Evolutionary conservation across 257 asterid species (phyloP), one percentile per base, ranked within the genome.

Genomic region (Fraxinus excelsior): DNA sequence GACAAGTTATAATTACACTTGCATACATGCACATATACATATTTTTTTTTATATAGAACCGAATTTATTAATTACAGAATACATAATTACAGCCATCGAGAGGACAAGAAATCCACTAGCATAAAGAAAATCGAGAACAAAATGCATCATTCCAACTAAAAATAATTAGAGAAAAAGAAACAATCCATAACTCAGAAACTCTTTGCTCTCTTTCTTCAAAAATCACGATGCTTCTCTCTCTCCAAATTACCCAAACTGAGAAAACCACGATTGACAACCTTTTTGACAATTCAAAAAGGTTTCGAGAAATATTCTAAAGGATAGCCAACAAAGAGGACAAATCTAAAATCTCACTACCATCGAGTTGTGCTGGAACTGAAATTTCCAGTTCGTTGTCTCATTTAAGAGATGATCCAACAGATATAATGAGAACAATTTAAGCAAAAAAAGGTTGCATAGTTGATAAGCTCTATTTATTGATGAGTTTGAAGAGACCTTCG

Each of bases 1-100:
- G 26, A 38, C 25, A 26, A 18, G 31, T 62, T 76, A 28, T 62
- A 79, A 58, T 71, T 65, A 72, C 19, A 40, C 14, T 74, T 19
- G 19, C 60, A 75, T 37, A 29, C 34, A 31, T n/a, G 23, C 25
- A 56, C 14, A 13, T 60, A n/a, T 13, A 67, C 3, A 5, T 53
- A 2, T 53, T n/a, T n/a, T 53, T n/a, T 53, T 56, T 56, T 46
- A 14, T 16, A 46, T 46, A 46, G 21, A 46, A 46, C 16, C 19
- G n/a, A 46, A 46, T 46, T 46, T 14, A 46, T 46, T 46, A 46
- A 13, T 46, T 46, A 46, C n/a, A 16, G 7, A 16, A 14, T n/a
- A 46, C 58, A 14, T 46, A 46, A 46, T 46, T 46, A 46, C 13
- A 58, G 29, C 66, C 13, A 5, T 58, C 5, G 29, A 21, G 28